Conservation (phyloP, 331 rosid genomes). For the Acacia pycnantha region DNA sequence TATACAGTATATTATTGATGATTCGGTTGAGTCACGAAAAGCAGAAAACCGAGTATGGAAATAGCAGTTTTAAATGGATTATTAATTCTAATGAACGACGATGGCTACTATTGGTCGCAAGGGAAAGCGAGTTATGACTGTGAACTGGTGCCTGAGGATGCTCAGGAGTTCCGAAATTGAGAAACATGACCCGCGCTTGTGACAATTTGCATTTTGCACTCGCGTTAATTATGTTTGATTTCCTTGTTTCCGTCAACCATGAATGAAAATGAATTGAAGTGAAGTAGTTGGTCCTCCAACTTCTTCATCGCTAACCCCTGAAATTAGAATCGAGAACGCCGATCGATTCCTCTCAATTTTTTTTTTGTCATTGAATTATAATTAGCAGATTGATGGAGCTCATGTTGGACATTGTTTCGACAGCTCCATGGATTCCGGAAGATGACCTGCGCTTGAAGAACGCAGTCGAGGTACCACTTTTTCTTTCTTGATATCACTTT, state of each 20-base stretch:
- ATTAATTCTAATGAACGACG: not conserved
- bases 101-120: not conserved
- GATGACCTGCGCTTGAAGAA: constrained; percentile 78
- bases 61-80: not conserved
- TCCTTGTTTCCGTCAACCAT: not conserved
- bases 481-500: not conserved
- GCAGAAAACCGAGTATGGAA: not conserved
- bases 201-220: not conserved
- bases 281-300: not conserved
- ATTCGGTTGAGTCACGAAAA: not conserved
- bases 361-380: not conserved
- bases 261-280: not conserved
- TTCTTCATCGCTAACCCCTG: constrained; percentile 3
- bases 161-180: not conserved
- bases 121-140: not conserved
- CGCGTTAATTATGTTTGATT: not conserved
- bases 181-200: not conserved
- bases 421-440: constrained; percentile 59
- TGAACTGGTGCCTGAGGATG: not conserved
- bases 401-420: constrained; percentile 21
- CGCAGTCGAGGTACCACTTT: constrained; percentile 66
- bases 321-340: not conserved
- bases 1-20: not conserved
- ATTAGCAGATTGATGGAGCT: constrained; percentile 19
- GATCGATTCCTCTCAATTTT: not conserved